Evolutionary conservation across 169 alveolate genomes (phyloP), one percentile per base, ranked within the genome.

Genomic region (Plasmodium berghei): DNA sequence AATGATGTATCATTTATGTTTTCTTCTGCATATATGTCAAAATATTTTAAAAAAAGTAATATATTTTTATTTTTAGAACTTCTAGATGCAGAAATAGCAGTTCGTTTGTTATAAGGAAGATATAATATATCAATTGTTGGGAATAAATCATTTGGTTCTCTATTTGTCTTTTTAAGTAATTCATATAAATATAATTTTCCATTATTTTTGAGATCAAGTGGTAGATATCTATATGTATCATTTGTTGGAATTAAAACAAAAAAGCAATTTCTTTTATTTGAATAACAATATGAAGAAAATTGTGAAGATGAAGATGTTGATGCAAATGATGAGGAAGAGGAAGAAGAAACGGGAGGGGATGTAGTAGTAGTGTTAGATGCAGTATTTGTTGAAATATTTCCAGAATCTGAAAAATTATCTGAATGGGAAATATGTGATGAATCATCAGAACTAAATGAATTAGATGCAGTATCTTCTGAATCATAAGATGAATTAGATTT

Each of bases 111-210:
- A 59, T 86, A 48, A 6, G 91, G 91, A 18, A 70, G 49, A 40
- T 86, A 86, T 49, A 86, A 28, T n/a, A 86, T 71, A 22, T 86
- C 91, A 5, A 86, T 71, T 9, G 91, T 71, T 24, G 91, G 91
- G 42, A 70, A 86, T 18, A 86, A 64, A 12, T 86, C 91, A n/a
- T 58, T 70, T 0, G 91, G 45, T 58, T 86, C 91, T 42, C 61
- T 69, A 34, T 70, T 86, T 45, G 91, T 71, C 49, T 71, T 86
- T 59, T 86, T 72, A 22, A 71, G 52, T 20, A 86, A 59, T 12
- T 86, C 91, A 54, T 61, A 86, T 52, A 86, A 40, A 40, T 70
- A 61, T 54, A 71, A 40, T 12, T 71, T 48, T 48, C 87, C 34
- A 72, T 86, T 46, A 12, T 46, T n/a, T 34, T 86, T 86, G 69